phyloP scores from a whole-genome alignment of 148 eudicot genomes.

The Linanthus parryae region DNA sequence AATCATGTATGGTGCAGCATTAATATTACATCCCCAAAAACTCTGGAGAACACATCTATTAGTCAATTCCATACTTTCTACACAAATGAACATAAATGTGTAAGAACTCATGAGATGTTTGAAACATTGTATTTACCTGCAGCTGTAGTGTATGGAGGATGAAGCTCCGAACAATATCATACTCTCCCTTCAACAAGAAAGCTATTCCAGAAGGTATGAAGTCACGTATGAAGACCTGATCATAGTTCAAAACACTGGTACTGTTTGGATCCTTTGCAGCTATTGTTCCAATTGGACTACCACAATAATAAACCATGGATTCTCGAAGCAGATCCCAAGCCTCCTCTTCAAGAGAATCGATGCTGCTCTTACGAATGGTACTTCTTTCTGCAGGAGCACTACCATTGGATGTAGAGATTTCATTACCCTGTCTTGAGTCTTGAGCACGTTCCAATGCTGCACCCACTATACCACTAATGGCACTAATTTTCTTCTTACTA shows the following conservation, averaged over 20 bases:
- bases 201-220: conserved; percentile 49
- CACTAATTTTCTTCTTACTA: conserved; percentile 22
- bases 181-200: conserved; percentile 48
- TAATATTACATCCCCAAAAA: too few relatives aligned
- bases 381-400: conserved; percentile 8
- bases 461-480: conserved; percentile 21
- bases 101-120: too few relatives aligned
- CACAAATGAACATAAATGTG: too few relatives aligned
- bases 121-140: conserved; percentile 33
- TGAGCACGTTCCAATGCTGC: conserved; percentile 26
- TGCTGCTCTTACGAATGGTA: conserved; percentile 8
- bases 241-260: conserved; percentile 46
- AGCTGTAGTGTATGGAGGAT: conserved; percentile 47
- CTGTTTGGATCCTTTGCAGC: conserved; percentile 63
- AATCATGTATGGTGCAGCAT: background rate
- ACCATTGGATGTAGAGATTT: conserved; percentile 10
- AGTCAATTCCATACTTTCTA: too few relatives aligned
- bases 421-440: conserved; percentile 17
- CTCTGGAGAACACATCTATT: too few relatives aligned
- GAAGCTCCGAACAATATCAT: conserved; percentile 50
- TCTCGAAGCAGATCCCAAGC: conserved; percentile 56
- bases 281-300: conserved; percentile 64
- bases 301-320: conserved; percentile 60
- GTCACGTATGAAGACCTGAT: conserved; percentile 54
- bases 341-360: conserved; percentile 43